These are phyloP conservation scores for Trichocladium uniseriatum DNA, from an alignment of 495 filamentous ascomycete species.

Conservation along the genomic window DNA sequence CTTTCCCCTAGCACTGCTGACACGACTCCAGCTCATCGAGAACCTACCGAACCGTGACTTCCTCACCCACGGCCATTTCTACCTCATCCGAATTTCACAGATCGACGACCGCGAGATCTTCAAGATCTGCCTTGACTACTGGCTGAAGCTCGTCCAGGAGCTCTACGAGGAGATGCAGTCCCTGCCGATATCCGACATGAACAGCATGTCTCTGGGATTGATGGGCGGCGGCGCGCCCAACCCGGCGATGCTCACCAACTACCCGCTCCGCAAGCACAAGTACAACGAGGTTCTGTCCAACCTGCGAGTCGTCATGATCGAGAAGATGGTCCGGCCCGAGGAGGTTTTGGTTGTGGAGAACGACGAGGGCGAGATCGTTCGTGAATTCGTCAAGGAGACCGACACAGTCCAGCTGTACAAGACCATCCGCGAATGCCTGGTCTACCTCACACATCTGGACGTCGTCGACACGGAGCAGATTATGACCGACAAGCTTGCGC, in stretches of 20 bases:
- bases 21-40: slow-evolving; percentile 65
- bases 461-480: slow-evolving; percentile 96
- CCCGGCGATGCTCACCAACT: slow-evolving; percentile 70
- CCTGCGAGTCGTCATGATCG: slow-evolving; percentile 94
- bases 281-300: slow-evolving; percentile 91
- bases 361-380: slow-evolving; percentile 97
- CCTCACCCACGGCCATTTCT: slow-evolving; percentile 91
- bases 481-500: slow-evolving; percentile 95
- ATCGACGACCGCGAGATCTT: slow-evolving; percentile 99
- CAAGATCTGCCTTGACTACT: slow-evolving; percentile 98
- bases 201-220: slow-evolving; percentile 65
- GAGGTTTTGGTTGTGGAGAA: slow-evolving; percentile 99
- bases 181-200: slow-evolving; percentile 82
- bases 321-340: slow-evolving; percentile 97
- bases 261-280: slow-evolving; percentile 92
- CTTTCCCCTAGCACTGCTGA: neutral
- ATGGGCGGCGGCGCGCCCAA: slow-evolving; percentile 76
- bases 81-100: slow-evolving; percentile 93
- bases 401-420: slow-evolving; percentile 99
- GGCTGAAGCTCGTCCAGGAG: slow-evolving; percentile 97
- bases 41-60: slow-evolving; percentile 91
- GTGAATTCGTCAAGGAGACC: slow-evolving; percentile 97
- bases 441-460: slow-evolving; percentile 95
- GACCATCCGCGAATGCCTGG: slow-evolving; percentile 92
- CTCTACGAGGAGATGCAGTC: slow-evolving; percentile 98